A percentile compares a stretch with the other conserved stretches of the same genome.
Evolutionary conservation across 148 eudicot species (phyloP).

Genomic region (Persicaria maculosa): DNA sequence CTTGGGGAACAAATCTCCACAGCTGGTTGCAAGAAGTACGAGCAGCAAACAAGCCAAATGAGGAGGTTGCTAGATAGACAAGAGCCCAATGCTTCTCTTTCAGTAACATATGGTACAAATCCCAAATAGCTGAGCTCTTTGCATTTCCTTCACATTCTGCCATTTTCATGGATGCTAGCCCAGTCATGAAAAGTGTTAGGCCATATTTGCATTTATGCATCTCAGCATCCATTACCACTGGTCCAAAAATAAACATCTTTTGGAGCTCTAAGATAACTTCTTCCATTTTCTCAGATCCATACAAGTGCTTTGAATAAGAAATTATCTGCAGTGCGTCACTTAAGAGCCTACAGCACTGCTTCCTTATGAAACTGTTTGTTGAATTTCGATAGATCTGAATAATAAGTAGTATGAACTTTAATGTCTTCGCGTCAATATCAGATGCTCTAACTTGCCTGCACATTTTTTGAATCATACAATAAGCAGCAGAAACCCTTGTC

Average conservation of each 20-base stretch:
- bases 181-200: constrained; percentile 69
- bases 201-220: constrained; percentile 66
- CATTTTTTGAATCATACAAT: constrained; percentile 5
- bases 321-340: constrained; percentile 56
- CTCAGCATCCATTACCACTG: constrained; percentile 28
- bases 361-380: constrained; percentile 30
- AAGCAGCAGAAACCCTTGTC: background rate
- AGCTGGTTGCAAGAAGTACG: constrained; percentile 69
- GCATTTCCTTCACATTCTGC: constrained; percentile 38
- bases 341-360: constrained; percentile 44
- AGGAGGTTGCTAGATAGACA: constrained; percentile 55
- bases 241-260: constrained; percentile 47
- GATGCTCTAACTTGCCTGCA: constrained; percentile 54
- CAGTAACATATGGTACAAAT: constrained; percentile 68
- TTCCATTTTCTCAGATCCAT: constrained; percentile 59
- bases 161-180: constrained; percentile 57
- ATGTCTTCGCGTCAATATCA: constrained; percentile 46
- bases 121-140: constrained; percentile 52
- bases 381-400: constrained; percentile 37
- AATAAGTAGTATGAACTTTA: constrained; percentile 47
- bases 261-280: constrained; percentile 60
- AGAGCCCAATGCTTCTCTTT: constrained; percentile 90
- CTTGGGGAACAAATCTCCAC: constrained; percentile 83
- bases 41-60: constrained; percentile 87
- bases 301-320: constrained; percentile 50